Evolutionary conservation across 2,329 filamentous ascomycete species (phyloP).

Genomic region (Tetracladium maxilliforme): DNA sequence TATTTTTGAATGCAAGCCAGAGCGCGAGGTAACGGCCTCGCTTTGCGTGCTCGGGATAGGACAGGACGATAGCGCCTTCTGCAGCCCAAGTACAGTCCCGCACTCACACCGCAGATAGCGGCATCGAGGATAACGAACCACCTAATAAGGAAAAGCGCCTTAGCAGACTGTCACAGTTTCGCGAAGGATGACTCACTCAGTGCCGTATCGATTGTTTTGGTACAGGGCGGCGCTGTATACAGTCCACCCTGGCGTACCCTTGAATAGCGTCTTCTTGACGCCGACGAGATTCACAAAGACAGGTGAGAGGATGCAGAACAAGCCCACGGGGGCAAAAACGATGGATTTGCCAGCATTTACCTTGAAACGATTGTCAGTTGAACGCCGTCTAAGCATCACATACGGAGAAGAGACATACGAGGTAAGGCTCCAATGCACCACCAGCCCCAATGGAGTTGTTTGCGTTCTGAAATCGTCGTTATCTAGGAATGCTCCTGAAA

Average conservation of each 20-base stretch:
- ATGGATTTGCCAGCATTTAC: constrained; percentile 54
- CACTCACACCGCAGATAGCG: constrained; percentile 53
- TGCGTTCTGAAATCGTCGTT: too few relatives aligned
- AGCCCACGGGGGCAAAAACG: constrained; percentile 59
- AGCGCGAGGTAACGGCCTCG: constrained; percentile 49
- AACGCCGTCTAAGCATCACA: too few relatives aligned
- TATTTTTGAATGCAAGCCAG: constrained; percentile 45
- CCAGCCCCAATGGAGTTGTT: constrained; percentile 60
- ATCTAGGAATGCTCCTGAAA: too few relatives aligned
- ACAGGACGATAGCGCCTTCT: constrained; percentile 57
- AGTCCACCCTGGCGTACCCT: constrained; percentile 59
- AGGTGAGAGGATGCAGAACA: constrained; percentile 53
- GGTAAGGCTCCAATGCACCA: constrained; percentile 45
- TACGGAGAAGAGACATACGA: too few relatives aligned
- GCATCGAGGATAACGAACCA: constrained; percentile 59
- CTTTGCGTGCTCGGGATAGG: constrained; percentile 58
- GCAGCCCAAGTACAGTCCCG: constrained; percentile 72
- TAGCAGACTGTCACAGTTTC: too few relatives aligned
- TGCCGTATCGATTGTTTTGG: constrained; percentile 55
- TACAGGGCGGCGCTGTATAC: constrained; percentile 59
- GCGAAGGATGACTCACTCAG: too few relatives aligned
- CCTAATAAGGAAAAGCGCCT: too few relatives aligned
- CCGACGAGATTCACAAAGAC: constrained; percentile 51
- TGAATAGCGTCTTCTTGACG: constrained; percentile 55
- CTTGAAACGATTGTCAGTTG: too few relatives aligned